A percentile compares a stretch with the other conserved stretches of the same genome.
phyloP scores from a whole-genome alignment of 1,139 yeast genomes.

The Yamadazyma oceani region DNA sequence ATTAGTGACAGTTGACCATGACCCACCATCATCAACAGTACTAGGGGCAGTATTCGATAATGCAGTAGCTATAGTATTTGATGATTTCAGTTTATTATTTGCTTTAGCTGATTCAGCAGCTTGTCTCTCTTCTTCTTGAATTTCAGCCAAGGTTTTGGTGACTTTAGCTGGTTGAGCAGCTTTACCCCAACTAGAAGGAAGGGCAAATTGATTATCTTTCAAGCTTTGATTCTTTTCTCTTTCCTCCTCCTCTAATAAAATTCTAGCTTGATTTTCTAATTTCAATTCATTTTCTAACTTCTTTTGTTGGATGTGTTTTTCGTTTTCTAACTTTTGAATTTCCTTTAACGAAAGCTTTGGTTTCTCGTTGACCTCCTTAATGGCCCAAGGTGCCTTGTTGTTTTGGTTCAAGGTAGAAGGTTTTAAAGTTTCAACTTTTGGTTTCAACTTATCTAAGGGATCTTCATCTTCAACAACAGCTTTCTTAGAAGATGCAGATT shows the following conservation, averaged over 20 bases:
- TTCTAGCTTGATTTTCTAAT: slow-evolving; percentile 18
- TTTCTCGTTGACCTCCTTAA: slow-evolving; percentile 25
- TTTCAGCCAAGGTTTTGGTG: slow-evolving; percentile 45
- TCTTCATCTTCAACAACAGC: slow-evolving; percentile 2
- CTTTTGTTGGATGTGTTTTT: slow-evolving; percentile 42
- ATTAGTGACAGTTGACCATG: slow-evolving; percentile 47
- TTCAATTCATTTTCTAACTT: slow-evolving; percentile 33
- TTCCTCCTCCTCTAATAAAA: slow-evolving; percentile 21
- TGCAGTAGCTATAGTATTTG: slow-evolving; percentile 27
- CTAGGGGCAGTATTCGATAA: slow-evolving; percentile 27
- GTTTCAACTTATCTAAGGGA: slow-evolving; percentile 3
- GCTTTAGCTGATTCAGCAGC: slow-evolving; percentile 31
- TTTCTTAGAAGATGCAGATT: background rate
- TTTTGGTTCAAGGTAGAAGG: slow-evolving; percentile 7
- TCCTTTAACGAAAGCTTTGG: slow-evolving; percentile 65
- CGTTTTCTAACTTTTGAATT: slow-evolving; percentile 69
- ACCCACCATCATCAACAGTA: slow-evolving; percentile 32
- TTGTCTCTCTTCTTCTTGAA: slow-evolving; percentile 45
- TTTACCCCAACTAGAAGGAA: slow-evolving; percentile 59
- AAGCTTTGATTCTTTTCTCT: slow-evolving; percentile 17
- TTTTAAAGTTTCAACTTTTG: slow-evolving; percentile 16
- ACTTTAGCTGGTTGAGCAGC: slow-evolving; percentile 20
- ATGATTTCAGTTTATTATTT: slow-evolving; percentile 14
- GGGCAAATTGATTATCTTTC: slow-evolving; percentile 34
- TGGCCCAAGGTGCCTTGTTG: slow-evolving; percentile 60